A percentile compares a stretch with the other conserved stretches of the same genome.
These are phyloP conservation scores for Fraxinus floribunda DNA, from an alignment of 305 asterid species.

Conservation along the genomic window DNA sequence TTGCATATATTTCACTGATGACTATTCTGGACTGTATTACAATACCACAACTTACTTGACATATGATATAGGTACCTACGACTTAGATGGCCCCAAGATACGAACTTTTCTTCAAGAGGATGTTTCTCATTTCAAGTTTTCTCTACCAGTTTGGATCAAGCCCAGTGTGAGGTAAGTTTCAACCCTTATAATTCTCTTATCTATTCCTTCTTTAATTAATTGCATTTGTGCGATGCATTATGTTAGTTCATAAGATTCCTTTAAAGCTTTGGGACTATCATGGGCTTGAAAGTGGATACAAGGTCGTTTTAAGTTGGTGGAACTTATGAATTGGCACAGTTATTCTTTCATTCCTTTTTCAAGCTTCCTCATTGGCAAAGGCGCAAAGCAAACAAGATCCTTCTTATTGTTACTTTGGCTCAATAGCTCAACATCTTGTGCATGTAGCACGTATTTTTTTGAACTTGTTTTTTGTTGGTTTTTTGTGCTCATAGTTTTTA, in stretches of 20 bases:
- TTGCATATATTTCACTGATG: constrained; percentile 43
- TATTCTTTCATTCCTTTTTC: not conserved
- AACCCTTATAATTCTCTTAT: not conserved
- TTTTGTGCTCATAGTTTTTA: not conserved
- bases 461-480: not conserved
- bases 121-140: constrained; percentile 12
- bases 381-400: not conserved
- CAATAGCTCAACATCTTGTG: not conserved
- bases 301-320: not conserved
- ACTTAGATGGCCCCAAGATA: constrained; percentile 16
- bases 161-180: constrained; percentile 17
- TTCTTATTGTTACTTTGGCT: not conserved
- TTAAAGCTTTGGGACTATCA: not conserved
- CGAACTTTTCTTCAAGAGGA: constrained; percentile 19
- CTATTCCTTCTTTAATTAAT: not conserved
- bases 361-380: not conserved
- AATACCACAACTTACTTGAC: constrained; percentile 1
- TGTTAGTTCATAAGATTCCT: not conserved
- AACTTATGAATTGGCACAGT: not conserved
- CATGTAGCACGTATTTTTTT: not conserved
- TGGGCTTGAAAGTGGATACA: not conserved
- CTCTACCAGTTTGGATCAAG: constrained; percentile 28
- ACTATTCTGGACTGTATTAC: constrained; percentile 25
- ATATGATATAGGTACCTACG: constrained; percentile 33
- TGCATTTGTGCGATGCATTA: not conserved